Base-by-base conservation (phyloP, 2,329 filamentous ascomycete genomes). In the Madurella fahalii region DNA sequence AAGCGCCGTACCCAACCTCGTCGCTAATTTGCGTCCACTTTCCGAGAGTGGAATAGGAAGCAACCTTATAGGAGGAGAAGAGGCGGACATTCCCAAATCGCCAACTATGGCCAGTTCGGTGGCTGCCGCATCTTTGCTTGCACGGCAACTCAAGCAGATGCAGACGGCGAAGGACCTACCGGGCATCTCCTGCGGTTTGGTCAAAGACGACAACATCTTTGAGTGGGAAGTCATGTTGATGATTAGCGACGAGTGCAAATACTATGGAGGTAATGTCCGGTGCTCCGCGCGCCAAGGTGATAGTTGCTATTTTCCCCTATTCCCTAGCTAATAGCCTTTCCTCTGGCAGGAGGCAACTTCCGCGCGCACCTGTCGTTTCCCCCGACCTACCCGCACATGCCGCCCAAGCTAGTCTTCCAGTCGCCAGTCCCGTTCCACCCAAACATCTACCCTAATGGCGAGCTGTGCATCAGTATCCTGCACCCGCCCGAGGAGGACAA, bases 151-250 rank as follows among this genome's bases (percentile, higher is more conserved):
- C 61, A 95, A 95, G 76, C 86, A 95, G 69, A 97, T 99, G 84
- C 90, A 95, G 73, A 84, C 81, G 20, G 86, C 90, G 70, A 93
- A 91, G 69, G 91, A 96, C 71, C 87, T 97, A 45, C 90, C 90
- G 0, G 94, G 93, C 50, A 96, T 97, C 67, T 96, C 91, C 58
- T 95, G 90, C 65, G 94, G 94, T 0, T 77, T 99, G 42, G 85
- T 92, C 50, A 85, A 86, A 65, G 89, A 88, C 70, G 87, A 76
- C 73, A 95, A 95, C 69, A 85, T 97, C 9, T 96, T 96, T 63
- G 89, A 95, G 76, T 99, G 94, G 94, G 92, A 97, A 72, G 91
- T 97, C 17, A 96, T 96, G 89, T 83, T 99, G 58, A 97, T 99
- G 93, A 93, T 97, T 62, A 90, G 84, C 59, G 92, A 96, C 65